These are phyloP conservation scores for Clavispora santaluciae DNA, from an alignment of 805 yeast species.

Conservation along the genomic window DNA sequence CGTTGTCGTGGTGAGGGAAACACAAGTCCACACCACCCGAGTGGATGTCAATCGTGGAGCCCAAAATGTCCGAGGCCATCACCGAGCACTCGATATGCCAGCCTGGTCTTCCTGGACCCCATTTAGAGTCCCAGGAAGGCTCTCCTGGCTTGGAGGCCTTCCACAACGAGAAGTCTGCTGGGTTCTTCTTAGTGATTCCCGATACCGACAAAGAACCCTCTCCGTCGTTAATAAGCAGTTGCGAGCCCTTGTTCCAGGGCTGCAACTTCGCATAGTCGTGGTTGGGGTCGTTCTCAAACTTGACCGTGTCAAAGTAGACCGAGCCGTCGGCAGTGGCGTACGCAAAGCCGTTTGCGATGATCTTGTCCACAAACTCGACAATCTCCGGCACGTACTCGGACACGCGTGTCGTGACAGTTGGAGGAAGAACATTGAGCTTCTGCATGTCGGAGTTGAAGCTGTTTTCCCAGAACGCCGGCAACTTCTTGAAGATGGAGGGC, in stretches of 20 bases:
- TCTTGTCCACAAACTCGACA: conserved; percentile 67
- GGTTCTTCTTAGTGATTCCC: conserved; percentile 58
- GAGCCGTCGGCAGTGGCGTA: conserved; percentile 82
- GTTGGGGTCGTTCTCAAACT: conserved; percentile 63
- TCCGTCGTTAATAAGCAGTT: conserved; percentile 84
- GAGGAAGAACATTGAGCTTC: conserved; percentile 75
- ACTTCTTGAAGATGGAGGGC: conserved; percentile 72
- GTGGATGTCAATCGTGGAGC: conserved; percentile 84
- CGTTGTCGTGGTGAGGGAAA: conserved; percentile 98
- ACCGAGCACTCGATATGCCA: conserved; percentile 99
- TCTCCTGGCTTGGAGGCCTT: conserved; percentile 95
- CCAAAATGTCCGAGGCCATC: conserved; percentile 90
- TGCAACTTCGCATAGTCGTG: conserved; percentile 94
- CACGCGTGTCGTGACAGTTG: conserved; percentile 86
- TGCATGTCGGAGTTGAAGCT: conserved; percentile 84
- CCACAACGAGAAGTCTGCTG: conserved; percentile 95
- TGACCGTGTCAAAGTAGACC: conserved; percentile 89
- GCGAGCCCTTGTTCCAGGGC: conserved; percentile 95
- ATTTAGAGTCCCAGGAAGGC: conserved; percentile 91
- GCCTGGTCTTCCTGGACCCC: conserved; percentile 98
- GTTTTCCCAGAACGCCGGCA: conserved; percentile 87
- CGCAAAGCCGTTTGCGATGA: conserved; percentile 78
- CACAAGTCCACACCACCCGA: conserved; percentile 97
- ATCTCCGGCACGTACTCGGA: conserved; percentile 95
- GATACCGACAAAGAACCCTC: conserved; percentile 74